These are phyloP conservation scores for Lyophyllum shimeji DNA, from an alignment of 768 basidiomycete genomes.

Conservation along the genomic window DNA sequence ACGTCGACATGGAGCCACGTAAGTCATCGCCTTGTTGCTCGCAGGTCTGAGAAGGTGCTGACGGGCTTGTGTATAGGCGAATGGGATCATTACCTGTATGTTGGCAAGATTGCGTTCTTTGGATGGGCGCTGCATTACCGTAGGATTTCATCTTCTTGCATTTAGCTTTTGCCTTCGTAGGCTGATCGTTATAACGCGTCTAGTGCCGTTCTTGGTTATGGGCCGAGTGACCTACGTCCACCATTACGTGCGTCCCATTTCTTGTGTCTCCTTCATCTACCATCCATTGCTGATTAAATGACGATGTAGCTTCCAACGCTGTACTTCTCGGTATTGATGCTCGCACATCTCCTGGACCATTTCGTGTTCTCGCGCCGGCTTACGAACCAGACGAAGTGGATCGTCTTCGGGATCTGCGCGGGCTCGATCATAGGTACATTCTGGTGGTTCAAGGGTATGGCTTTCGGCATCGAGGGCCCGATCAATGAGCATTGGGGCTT, in stretches of 20 bases:
- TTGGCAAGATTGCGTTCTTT: slow-evolving; percentile 85
- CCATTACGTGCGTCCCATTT: slow-evolving; percentile 73
- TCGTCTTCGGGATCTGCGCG: slow-evolving; percentile 66
- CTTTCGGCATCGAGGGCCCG: slow-evolving; percentile 92
- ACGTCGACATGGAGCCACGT: slow-evolving; percentile 88
- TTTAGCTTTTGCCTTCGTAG: not conserved
- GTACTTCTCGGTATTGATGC: slow-evolving; percentile 95
- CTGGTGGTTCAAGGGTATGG: slow-evolving; percentile 93
- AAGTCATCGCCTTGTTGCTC: slow-evolving; percentile 27
- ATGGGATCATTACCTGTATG: slow-evolving; percentile 95
- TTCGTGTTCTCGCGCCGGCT: slow-evolving; percentile 81
- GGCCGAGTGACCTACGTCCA: slow-evolving; percentile 95
- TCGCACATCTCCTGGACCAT: slow-evolving; percentile 89
- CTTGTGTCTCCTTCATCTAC: not conserved
- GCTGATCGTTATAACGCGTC: slow-evolving; percentile 1
- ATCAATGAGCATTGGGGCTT: slow-evolving; percentile 78
- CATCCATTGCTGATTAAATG: not conserved
- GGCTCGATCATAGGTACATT: slow-evolving; percentile 70
- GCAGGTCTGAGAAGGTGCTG: not conserved
- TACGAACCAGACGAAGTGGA: slow-evolving; percentile 61
- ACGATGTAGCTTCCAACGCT: slow-evolving; percentile 78
- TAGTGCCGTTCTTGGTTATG: slow-evolving; percentile 98
- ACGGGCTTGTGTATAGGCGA: slow-evolving; percentile 49
- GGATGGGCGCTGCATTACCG: slow-evolving; percentile 93
- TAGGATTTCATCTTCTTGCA: slow-evolving; percentile 36